Conservation (phyloP, 768 basidiomycete genomes). For the Lactarius sanguifluus region DNA sequence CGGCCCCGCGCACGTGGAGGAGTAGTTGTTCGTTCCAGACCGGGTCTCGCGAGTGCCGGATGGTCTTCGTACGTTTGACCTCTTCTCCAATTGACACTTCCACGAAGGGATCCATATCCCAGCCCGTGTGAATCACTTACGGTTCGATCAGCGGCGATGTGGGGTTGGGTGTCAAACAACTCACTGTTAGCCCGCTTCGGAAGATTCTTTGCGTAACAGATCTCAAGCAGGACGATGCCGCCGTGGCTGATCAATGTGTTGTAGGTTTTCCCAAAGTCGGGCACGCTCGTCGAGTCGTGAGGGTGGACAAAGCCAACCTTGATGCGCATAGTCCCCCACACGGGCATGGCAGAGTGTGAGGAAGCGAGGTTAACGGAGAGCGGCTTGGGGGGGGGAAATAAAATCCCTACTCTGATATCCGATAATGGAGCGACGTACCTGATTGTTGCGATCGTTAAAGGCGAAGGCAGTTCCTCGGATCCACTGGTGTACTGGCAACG, state of each 20-base stretch:
- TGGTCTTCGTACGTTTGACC: too few relatives aligned
- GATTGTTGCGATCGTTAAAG: not conserved
- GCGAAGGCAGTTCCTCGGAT: too few relatives aligned
- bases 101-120: too few relatives aligned
- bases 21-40: too few relatives aligned
- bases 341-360: not conserved
- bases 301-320: not conserved
- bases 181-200: constrained; percentile 42
- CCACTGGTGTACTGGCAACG: too few relatives aligned
- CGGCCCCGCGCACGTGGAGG: too few relatives aligned
- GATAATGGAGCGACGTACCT: not conserved
- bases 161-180: too few relatives aligned
- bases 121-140: too few relatives aligned
- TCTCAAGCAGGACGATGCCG: too few relatives aligned
- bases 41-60: too few relatives aligned
- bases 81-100: too few relatives aligned
- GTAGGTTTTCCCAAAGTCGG: not conserved
- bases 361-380: not conserved
- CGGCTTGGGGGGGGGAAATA: not conserved
- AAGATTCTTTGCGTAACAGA: constrained; percentile 42
- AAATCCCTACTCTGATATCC: not conserved
- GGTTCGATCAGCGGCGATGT: too few relatives aligned
- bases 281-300: not conserved
- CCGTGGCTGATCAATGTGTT: not conserved
- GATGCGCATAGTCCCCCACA: not conserved